Percentiles rank a stretch among this genome's conserved stretches.
These are phyloP conservation scores for Coniophora puteana DNA, from an alignment of 1,284 basidiomycete genomes.

Conservation along the genomic window DNA sequence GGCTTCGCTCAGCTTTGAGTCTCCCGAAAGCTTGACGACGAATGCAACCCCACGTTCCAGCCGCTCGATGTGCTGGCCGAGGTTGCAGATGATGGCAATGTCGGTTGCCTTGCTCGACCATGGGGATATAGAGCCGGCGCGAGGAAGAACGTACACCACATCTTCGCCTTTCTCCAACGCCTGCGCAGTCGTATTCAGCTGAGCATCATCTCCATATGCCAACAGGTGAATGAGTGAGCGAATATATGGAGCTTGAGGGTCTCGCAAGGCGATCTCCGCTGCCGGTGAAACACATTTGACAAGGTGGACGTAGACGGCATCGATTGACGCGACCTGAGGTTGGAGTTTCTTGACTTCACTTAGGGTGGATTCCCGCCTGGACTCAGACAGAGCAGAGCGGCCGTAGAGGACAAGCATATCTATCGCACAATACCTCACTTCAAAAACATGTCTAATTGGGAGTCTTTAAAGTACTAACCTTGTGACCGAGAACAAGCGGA, in stretches of 20 bases:
- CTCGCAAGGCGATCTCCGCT: constrained; percentile 47
- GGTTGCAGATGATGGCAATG: constrained; percentile 85
- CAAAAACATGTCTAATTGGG: too few relatives aligned
- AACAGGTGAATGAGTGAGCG: constrained; percentile 74
- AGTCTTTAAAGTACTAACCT: too few relatives aligned
- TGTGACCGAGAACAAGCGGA: too few relatives aligned
- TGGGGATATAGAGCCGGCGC: constrained; percentile 80
- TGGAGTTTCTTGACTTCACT: constrained; percentile 53
- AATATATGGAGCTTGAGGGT: constrained; percentile 43
- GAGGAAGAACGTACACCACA: constrained; percentile 74
- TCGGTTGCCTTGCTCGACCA: constrained; percentile 99
- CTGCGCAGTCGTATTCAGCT: constrained; percentile 43
- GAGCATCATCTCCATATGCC: constrained; percentile 79
- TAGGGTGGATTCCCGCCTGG: constrained; percentile 72
- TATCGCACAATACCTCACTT: neutral
- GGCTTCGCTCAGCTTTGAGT: constrained; percentile 35
- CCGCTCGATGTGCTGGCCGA: constrained; percentile 68
- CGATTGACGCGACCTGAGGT: constrained; percentile 63
- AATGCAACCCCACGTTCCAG: constrained; percentile 85
- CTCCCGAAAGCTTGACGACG: constrained; percentile 52
- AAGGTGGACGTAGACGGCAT: constrained; percentile 87
- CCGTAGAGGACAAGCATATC: constrained; percentile 68
- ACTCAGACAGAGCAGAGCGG: constrained; percentile 66
- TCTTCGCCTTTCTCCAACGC: constrained; percentile 39
- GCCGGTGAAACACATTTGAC: constrained; percentile 57